Base-by-base conservation (phyloP, 495 filamentous ascomycete species). In the Aspergillus baeticus region DNA sequence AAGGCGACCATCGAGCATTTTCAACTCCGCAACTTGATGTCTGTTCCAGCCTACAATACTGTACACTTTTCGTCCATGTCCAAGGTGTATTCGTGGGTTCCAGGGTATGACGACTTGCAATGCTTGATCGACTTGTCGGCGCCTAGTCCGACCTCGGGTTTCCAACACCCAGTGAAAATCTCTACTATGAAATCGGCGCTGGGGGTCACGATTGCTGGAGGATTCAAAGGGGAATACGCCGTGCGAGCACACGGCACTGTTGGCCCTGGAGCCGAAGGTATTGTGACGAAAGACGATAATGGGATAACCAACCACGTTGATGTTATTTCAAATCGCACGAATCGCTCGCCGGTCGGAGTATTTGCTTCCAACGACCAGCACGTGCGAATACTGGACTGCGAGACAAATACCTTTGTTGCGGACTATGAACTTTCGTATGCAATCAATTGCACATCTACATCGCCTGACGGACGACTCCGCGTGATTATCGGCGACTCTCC, bases 221-320 rank as follows among this genome's bases (percentile, higher is more conserved):
- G 88, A 17, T 96, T 94, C 66, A 76, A 78, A 42, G 92, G 92
- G 3, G 88, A 92, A 60, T 97, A 96, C 63, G 84, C 84, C 14
- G 65, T 96, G 50, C 77, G 91, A 10, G 71, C 78, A 18, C 68
- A 76, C 13, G 68, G 69, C 8, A 76, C 75, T 29, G 64, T 68
- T 18, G 67, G 69, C 10, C 64, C 64, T 14, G 77, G 72, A 43
- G 79, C 77, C n/a, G 75, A 81, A 41, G 90, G 91, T 5, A 71
- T 78, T 26, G 85, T 94, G 34, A 88, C 87, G 3, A 77, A 78
- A 46, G 77, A 86, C 37, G 65, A 73, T 29, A 89, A 90, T 56
- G 86, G 87, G 55, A 94, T 96, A 61, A 95, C 90, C 23, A 96
- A 95, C 62, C 91, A 97, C 69, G 81, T 93, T 47, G 84, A 94